phyloP scores from a whole-genome alignment of 371 early-diverging fungal species.

The Chytridium lagenaria region DNA sequence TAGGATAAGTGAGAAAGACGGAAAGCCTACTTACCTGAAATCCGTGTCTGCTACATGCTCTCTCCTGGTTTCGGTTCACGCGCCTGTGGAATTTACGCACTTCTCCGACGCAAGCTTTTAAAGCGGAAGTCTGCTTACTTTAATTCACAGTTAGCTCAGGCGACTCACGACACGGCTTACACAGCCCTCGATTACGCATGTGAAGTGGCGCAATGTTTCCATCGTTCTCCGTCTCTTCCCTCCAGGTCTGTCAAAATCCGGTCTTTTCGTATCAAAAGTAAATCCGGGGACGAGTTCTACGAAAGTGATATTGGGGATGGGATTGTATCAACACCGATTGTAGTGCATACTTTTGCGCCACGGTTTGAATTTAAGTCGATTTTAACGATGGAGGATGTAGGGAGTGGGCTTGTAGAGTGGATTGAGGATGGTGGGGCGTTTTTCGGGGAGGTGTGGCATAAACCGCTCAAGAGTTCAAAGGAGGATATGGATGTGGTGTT shows the following conservation, averaged over 20 bases:
- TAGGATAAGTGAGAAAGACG: too few species aligned
- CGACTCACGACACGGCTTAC: neutral
- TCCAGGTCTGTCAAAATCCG: neutral
- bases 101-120: neutral
- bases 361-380: slow-evolving; percentile 22
- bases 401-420: slow-evolving; percentile 36
- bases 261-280: neutral
- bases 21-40: neutral
- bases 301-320: neutral
- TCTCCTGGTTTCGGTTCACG: neutral
- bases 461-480: neutral
- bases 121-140: too few species aligned
- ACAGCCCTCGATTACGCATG: neutral
- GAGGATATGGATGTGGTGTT: slow-evolving; percentile 34
- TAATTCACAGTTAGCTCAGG: too few species aligned
- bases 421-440: slow-evolving; percentile 37
- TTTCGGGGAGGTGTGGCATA: slow-evolving; percentile 44
- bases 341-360: slow-evolving; percentile 41
- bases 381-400: slow-evolving; percentile 30
- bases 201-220: neutral
- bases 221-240: neutral
- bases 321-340: slow-evolving; percentile 22
- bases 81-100: neutral
- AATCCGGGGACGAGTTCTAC: neutral
- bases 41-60: neutral